phyloP scores from a whole-genome alignment of 192 early-diverging fungal species.

The Backusella sp. region DNA sequence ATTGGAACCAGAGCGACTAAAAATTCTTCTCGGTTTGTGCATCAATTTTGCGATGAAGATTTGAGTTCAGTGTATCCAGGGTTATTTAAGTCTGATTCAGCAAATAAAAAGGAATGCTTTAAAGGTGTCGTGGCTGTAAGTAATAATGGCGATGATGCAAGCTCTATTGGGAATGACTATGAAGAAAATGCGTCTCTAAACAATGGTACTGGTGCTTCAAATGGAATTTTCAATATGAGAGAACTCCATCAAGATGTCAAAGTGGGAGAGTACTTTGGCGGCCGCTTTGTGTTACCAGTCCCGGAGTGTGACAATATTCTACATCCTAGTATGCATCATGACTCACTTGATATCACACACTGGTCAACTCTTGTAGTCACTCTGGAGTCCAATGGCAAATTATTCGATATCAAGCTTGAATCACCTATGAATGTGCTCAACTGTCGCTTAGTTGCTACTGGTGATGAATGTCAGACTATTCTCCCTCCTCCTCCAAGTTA shows the following conservation, averaged over 20 bases:
- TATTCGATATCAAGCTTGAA: slow-evolving; percentile 15
- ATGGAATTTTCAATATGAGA: slow-evolving; percentile 17
- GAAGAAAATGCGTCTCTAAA: not conserved
- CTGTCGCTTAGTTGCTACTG: slow-evolving; percentile 25
- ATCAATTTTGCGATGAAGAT: not conserved
- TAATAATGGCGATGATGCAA: not conserved
- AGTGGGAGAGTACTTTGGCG: slow-evolving; percentile 16
- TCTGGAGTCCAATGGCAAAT: slow-evolving; percentile 11
- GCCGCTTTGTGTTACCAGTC: slow-evolving; percentile 30
- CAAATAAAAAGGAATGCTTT: not conserved
- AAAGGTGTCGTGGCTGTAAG: not conserved
- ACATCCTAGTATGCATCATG: slow-evolving; percentile 20
- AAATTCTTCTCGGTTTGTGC: not conserved
- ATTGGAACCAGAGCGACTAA: not conserved
- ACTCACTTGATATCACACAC: slow-evolving; percentile 14
- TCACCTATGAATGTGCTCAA: slow-evolving; percentile 21
- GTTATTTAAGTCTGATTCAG: not conserved
- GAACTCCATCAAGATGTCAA: slow-evolving; percentile 16
- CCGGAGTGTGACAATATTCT: slow-evolving; percentile 21
- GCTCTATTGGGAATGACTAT: not conserved
- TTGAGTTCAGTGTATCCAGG: not conserved
- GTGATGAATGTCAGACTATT: slow-evolving; percentile 24
- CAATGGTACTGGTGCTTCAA: not conserved
- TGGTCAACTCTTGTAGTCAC: slow-evolving; percentile 16
- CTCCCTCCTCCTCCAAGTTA: slow-evolving; percentile 27